phyloP scores from a whole-genome alignment of 2,329 filamentous ascomycete species.

The Magnaporthiopsis rhizophila region DNA sequence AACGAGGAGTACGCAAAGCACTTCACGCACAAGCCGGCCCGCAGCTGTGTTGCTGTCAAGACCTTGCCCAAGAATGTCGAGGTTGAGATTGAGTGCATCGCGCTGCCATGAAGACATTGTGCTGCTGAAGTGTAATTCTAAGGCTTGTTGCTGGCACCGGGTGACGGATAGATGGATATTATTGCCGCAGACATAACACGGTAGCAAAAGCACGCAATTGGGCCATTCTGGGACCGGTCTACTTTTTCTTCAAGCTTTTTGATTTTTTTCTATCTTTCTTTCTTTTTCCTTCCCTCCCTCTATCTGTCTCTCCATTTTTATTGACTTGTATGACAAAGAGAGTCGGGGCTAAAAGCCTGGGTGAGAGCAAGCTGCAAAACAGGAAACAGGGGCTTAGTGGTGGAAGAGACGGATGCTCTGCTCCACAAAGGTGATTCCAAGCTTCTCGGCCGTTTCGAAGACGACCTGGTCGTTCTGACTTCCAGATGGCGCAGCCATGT shows the following conservation, averaged over 20 bases:
- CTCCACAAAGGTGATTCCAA: constrained; percentile 91
- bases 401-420: constrained; percentile 93
- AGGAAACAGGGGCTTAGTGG: constrained; percentile 49
- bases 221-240: too few species aligned
- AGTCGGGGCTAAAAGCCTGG: too few species aligned
- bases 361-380: too few species aligned
- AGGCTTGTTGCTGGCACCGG: background rate
- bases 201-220: too few species aligned
- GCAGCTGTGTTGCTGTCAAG: constrained; percentile 86
- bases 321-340: background rate
- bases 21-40: constrained; percentile 77
- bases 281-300: too few species aligned
- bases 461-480: constrained; percentile 79
- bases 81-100: constrained; percentile 87
- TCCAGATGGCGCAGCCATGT: constrained; percentile 86
- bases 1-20: constrained; percentile 79
- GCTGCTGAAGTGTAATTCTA: too few species aligned
- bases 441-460: constrained; percentile 83
- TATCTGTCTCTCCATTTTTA: too few species aligned
- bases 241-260: too few species aligned
- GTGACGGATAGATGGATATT: too few species aligned
- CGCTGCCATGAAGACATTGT: constrained; percentile 43
- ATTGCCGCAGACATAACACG: too few species aligned
- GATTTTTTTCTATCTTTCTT: too few species aligned
- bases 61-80: constrained; percentile 78